phyloP scores from a whole-genome alignment of 2,329 filamentous ascomycete species.

The Chrysoporthe puriensis region DNA sequence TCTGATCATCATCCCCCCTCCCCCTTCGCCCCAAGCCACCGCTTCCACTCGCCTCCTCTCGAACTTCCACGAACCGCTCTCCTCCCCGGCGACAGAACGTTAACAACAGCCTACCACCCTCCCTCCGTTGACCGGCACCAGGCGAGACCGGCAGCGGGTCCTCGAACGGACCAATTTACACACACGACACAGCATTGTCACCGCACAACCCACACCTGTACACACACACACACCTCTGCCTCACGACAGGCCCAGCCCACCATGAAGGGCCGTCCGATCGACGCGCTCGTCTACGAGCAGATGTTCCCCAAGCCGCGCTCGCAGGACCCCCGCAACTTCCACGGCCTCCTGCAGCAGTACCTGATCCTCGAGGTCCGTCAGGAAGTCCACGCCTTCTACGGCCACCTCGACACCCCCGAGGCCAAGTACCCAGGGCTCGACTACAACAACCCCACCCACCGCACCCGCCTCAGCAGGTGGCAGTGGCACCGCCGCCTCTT shows the following conservation, averaged over 20 bases:
- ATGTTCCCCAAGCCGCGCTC: conserved; percentile 72
- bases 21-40: background rate
- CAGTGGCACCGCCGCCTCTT: conserved; percentile 78
- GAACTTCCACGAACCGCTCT: no score
- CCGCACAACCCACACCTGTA: background rate
- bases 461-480: conserved; percentile 77
- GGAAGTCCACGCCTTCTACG: conserved; percentile 79
- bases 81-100: no score
- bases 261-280: conserved; percentile 75
- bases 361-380: conserved; percentile 78
- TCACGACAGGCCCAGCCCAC: conserved; percentile 32
- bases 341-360: conserved; percentile 68
- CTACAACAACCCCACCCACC: conserved; percentile 74
- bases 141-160: no score
- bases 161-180: no score
- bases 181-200: background rate
- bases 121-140: no score
- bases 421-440: conserved; percentile 82
- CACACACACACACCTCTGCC: background rate
- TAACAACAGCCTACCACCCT: no score
- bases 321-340: conserved; percentile 73
- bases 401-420: conserved; percentile 77
- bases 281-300: conserved; percentile 73
- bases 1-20: conserved; percentile 2
- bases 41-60: background rate